Evolutionary conservation across 2,329 filamentous ascomycete species (phyloP).

Genomic region (Apiospora phragmitis): DNA sequence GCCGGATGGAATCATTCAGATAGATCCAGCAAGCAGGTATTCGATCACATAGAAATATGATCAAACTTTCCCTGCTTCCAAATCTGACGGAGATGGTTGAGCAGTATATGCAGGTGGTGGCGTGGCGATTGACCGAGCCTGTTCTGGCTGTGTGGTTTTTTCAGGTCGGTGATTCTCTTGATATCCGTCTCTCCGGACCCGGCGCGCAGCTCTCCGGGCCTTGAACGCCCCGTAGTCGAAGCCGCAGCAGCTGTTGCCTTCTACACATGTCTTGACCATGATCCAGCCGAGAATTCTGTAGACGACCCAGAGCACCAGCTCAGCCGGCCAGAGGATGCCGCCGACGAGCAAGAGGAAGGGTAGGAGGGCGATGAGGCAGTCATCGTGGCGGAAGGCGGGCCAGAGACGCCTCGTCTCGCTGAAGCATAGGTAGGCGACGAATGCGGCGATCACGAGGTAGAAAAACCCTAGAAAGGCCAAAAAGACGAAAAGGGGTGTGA

Average conservation of each 20-base stretch:
- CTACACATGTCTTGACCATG: neutral
- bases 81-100: neutral
- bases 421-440: rapidly evolving
- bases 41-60: neutral
- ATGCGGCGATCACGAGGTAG: neutral
- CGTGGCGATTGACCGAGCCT: neutral
- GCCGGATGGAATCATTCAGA: too few relatives aligned
- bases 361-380: neutral
- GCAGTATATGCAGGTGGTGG: neutral
- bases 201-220: neutral
- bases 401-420: neutral
- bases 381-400: neutral
- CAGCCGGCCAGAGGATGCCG: neutral
- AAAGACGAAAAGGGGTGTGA: neutral
- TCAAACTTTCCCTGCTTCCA: neutral
- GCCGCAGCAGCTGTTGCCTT: neutral
- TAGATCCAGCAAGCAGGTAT: neutral
- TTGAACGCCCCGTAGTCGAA: neutral
- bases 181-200: neutral
- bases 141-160: neutral
- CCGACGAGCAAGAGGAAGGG: neutral
- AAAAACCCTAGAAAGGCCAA: neutral
- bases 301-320: rapidly evolving
- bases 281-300: neutral
- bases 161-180: neutral